These are phyloP conservation scores for Pleurotus tuoliensis DNA, from an alignment of 768 basidiomycete genomes.

Conservation along the genomic window DNA sequence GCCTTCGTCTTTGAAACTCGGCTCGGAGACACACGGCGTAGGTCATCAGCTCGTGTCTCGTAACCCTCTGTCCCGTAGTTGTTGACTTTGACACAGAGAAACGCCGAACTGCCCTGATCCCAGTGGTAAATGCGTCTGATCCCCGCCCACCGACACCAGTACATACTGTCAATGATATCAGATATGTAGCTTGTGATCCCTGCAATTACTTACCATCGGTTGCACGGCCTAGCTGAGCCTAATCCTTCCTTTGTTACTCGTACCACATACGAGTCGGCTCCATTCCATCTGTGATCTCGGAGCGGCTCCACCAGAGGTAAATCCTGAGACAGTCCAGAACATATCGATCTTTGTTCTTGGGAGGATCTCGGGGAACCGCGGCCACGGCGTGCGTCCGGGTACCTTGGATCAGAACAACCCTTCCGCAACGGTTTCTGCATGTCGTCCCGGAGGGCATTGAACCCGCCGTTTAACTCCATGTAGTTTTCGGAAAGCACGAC, in stretches of 20 bases:
- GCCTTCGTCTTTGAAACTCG: too few species aligned
- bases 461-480: conserved; percentile 3
- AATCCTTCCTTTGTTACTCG: conserved; percentile 45
- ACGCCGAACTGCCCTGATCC: conserved; percentile 32
- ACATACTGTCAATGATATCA: conserved; percentile 27
- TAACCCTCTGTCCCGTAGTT: conserved; percentile 33
- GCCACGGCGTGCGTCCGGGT: not conserved
- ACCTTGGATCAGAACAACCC: not conserved
- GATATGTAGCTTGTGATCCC: not conserved
- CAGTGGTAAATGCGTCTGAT: conserved; percentile 55
- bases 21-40: conserved; percentile 9
- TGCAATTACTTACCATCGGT: conserved; percentile 35
- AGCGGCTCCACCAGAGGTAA: conserved; percentile 3
- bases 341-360: not conserved
- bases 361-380: not conserved
- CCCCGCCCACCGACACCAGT: conserved; percentile 56
- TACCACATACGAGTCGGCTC: conserved; percentile 53
- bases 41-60: conserved; percentile 41
- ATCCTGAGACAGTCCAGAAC: too few species aligned
- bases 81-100: conserved; percentile 41
- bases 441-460: not conserved
- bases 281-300: conserved; percentile 36
- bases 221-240: conserved; percentile 50
- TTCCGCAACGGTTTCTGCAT: not conserved
- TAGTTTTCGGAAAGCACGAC: not conserved